Conservation (phyloP, 805 yeast species). For the Wickerhamiella bombiphila region DNA sequence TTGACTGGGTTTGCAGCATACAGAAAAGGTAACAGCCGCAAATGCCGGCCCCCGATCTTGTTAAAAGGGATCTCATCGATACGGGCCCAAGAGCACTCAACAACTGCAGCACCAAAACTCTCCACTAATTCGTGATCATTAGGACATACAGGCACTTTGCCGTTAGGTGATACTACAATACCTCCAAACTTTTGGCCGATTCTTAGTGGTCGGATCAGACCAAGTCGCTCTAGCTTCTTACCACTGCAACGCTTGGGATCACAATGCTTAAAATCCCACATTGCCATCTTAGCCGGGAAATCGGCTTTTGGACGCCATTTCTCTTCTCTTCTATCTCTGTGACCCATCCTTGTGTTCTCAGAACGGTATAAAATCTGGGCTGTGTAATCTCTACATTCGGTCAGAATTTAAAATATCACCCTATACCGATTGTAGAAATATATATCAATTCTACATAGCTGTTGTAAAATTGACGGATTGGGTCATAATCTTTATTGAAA, state of each 20-base stretch:
- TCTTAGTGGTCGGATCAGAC: constrained; percentile 60
- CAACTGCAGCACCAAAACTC: constrained; percentile 83
- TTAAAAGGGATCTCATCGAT: constrained; percentile 91
- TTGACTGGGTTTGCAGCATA: constrained; percentile 96
- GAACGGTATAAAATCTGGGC: too few relatives aligned
- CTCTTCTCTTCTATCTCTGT: constrained; percentile 9
- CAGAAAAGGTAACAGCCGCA: constrained; percentile 74
- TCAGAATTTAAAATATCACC: neutral
- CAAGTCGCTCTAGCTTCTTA: constrained; percentile 78
- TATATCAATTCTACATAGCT: too few relatives aligned
- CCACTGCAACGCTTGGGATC: constrained; percentile 97
- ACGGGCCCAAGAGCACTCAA: constrained; percentile 97
- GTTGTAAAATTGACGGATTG: too few relatives aligned
- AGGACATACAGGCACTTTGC: constrained; percentile 80
- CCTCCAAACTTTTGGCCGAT: constrained; percentile 94
- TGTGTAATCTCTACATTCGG: too few relatives aligned
- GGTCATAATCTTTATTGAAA: too few relatives aligned
- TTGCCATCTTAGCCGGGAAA: constrained; percentile 78
- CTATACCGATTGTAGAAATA: too few relatives aligned
- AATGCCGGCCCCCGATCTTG: constrained; percentile 82
- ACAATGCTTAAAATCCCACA: constrained; percentile 98
- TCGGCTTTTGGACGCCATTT: constrained; percentile 18
- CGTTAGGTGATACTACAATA: constrained; percentile 84
- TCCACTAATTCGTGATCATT: constrained; percentile 67
- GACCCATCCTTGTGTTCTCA: neutral